Evolutionary conservation across 2,329 filamentous ascomycete species (phyloP), one percentile per base, ranked within the genome.

Genomic region (Microsporum ferrugineum): DNA sequence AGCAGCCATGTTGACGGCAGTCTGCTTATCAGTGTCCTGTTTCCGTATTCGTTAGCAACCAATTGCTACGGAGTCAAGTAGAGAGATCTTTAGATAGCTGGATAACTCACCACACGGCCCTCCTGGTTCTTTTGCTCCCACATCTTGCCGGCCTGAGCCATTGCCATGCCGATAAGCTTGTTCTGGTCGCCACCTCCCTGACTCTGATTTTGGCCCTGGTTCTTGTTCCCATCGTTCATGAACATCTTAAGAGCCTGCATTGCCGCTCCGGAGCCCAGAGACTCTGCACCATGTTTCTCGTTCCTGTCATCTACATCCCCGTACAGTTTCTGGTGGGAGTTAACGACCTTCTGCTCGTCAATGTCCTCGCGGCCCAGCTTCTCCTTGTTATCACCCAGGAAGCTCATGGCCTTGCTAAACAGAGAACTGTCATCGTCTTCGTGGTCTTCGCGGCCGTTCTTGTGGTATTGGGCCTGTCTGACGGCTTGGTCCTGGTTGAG

Each of bases 131-230:
- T 83, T 74, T 85, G 72, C 67, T 86, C 82, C 71, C 84, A 86
- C 63, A 91, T 78, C 80, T 91, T 91, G 69, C 86, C 86, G 38
- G 90, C 91, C 78, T 96, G 88, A 6, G 82, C 84, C 89, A 96
- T 91, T 49, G 91, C 91, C 72, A 95, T 79, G 3, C 87, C 88
- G 64, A 96, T 82, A 70, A 96, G 89, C 64, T 87, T 83, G 72
- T 87, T 89, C 80, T 95, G 86, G 66, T 84, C 83, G 69, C 78
- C 56, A 75, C 76, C 6, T 75, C 4, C 66, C 60, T 23, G 70
- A 64, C 17, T 69, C 17, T 47, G 45, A 8, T 7, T 23, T 23
- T 51, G 45, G 2, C 23, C 23, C 45, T 51, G 45, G 6, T 27
- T 60, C 10, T 77, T 74, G 57, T 69, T 2, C 66, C 56, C 73